phyloP scores from a whole-genome alignment of 768 basidiomycete genomes.

The Tylopilus sp. region DNA sequence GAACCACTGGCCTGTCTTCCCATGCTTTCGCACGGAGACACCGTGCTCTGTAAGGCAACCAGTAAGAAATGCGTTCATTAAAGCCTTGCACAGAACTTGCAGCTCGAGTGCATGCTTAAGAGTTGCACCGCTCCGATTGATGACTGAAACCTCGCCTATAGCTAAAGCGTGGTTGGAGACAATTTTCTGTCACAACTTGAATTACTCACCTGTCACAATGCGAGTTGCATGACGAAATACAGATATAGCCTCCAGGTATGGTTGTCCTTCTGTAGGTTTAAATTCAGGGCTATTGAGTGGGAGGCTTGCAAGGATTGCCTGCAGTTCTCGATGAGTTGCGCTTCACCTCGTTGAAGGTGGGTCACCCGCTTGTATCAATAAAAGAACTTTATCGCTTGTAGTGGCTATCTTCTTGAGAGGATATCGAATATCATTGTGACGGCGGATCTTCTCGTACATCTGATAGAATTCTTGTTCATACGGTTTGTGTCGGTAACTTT shows the following conservation, averaged over 20 bases:
- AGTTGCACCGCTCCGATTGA: conserved; percentile 60
- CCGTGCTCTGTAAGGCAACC: conserved; percentile 50
- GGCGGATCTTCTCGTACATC: conserved; percentile 65
- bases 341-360: background rate
- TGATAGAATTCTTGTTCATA: conserved; percentile 13
- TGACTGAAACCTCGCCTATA: conserved; percentile 71
- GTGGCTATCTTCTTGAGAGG: conserved; percentile 66
- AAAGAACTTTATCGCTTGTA: conserved; percentile 72
- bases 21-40: conserved; percentile 83
- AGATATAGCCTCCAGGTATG: conserved; percentile 61
- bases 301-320: conserved; percentile 74
- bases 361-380: conserved; percentile 67
- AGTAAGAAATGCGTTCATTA: conserved; percentile 1
- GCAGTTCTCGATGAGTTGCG: conserved; percentile 5
- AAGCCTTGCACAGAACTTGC: conserved; percentile 35
- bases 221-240: conserved; percentile 76
- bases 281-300: conserved; percentile 67
- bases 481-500: background rate
- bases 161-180: conserved; percentile 51
- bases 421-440: conserved; percentile 78
- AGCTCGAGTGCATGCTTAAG: conserved; percentile 74
- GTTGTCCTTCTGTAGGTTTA: conserved; percentile 67
- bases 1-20: conserved; percentile 83
- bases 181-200: no score
- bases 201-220: conserved; percentile 63